phyloP scores from a whole-genome alignment of 2,329 filamentous ascomycete species.

The Trichophaea hybrida region DNA sequence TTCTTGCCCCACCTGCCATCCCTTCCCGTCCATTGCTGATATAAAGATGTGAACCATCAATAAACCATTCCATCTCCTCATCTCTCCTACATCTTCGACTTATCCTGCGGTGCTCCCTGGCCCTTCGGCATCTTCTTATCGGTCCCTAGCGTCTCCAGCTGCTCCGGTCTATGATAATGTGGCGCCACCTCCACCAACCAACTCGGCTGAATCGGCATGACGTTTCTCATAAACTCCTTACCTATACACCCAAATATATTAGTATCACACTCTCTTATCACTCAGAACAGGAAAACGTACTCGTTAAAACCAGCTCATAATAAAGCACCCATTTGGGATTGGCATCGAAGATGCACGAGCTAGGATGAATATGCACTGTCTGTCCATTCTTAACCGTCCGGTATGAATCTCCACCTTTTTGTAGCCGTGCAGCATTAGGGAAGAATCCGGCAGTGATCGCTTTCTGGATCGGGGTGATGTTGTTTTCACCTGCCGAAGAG shows the following conservation, averaged over 20 bases:
- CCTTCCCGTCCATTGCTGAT: not conserved
- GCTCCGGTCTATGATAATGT: slow-evolving; percentile 87
- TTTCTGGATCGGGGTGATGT: slow-evolving; percentile 68
- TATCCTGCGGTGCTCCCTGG: slow-evolving; percentile 33
- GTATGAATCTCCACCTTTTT: slow-evolving; percentile 74
- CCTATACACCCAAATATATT: slow-evolving; percentile 1
- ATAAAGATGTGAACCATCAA: not conserved
- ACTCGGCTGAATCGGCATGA: slow-evolving; percentile 66
- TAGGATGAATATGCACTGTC: slow-evolving; percentile 83
- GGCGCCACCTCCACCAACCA: slow-evolving; percentile 86
- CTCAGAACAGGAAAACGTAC: slow-evolving; percentile 25
- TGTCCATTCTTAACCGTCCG: slow-evolving; percentile 81
- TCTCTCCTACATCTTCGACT: not conserved
- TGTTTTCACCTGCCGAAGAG: slow-evolving; percentile 49
- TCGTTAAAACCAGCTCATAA: slow-evolving; percentile 66
- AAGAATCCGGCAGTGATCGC: slow-evolving; percentile 88
- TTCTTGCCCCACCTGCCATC: not conserved
- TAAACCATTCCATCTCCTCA: not conserved
- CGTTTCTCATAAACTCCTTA: slow-evolving; percentile 85
- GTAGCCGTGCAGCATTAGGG: slow-evolving; percentile 72
- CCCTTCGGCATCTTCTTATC: slow-evolving; percentile 62
- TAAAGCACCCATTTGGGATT: slow-evolving; percentile 83
- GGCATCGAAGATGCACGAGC: slow-evolving; percentile 60
- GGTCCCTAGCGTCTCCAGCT: slow-evolving; percentile 62
- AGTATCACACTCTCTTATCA: not conserved